Evolutionary conservation across 352 stramenopile genomes (phyloP), one percentile per base, ranked within the genome.

Genomic region (Aphanomyces stellatus): DNA sequence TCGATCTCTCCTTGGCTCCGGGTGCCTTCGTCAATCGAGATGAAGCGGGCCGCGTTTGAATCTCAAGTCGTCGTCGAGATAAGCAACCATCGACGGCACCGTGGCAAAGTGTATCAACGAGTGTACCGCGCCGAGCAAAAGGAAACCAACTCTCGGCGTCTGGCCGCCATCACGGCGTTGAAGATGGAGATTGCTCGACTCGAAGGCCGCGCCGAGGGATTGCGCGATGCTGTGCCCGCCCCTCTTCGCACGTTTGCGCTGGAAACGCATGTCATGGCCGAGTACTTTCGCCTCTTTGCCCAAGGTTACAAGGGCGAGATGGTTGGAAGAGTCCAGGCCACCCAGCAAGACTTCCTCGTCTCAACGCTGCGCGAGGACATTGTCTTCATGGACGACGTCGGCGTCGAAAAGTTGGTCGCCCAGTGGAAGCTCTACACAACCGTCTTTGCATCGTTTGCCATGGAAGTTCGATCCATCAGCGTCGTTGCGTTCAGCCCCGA

Each of bases 1-100:
- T 24, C 60, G 40, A 1, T 25, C 57, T 41, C 22, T 67, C n/a
- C 48, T 59, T 15, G 46, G n/a, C 15, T 57, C 46, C 33, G 60
- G 57, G 60, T 41, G 28, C 27, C 43, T 67, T 24, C 40, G 57
- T 11, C 60, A 67, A 33, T 27, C n/a, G n/a, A n/a, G n/a, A n/a
- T n/a, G n/a, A n/a, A n/a, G n/a, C n/a, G n/a, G n/a, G n/a, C n/a
- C n/a, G n/a, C n/a, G n/a, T n/a, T n/a, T n/a, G n/a, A n/a, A n/a
- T n/a, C n/a, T n/a, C n/a, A n/a, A n/a, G n/a, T n/a, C n/a, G n/a
- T n/a, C n/a, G n/a, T n/a, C n/a, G n/a, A n/a, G n/a, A n/a, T n/a
- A n/a, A n/a, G n/a, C n/a, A n/a, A n/a, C n/a, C n/a, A n/a, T n/a
- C n/a, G n/a, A n/a, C n/a, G n/a, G n/a, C n/a, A n/a, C n/a, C n/a